Conservation (phyloP, 805 yeast species). For the Candida chauliodis region DNA sequence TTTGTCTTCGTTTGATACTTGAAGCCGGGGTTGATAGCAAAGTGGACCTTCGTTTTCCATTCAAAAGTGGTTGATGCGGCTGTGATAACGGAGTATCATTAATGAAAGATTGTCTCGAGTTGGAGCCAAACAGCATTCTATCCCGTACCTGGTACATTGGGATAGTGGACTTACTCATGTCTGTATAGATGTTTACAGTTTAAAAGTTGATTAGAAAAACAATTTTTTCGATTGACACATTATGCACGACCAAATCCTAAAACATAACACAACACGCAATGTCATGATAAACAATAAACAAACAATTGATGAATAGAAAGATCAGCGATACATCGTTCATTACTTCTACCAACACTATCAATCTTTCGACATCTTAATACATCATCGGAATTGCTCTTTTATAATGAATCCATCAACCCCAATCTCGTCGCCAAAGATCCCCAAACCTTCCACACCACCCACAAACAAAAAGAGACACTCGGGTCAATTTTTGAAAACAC, state of each 20-base stretch:
- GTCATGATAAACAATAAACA: background rate
- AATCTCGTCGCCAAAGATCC: slow-evolving; percentile 28
- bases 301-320: background rate
- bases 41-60: slow-evolving; percentile 25
- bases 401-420: slow-evolving; percentile 31
- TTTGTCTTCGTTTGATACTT: slow-evolving; percentile 22
- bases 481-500: slow-evolving; percentile 30
- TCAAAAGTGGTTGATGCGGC: slow-evolving; percentile 3
- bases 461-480: slow-evolving; percentile 17
- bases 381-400: too few species aligned
- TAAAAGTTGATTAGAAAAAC: too few species aligned
- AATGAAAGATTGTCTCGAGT: slow-evolving; percentile 1
- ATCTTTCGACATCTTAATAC: too few species aligned
- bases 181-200: too few species aligned
- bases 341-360: background rate
- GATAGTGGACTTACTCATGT: background rate
- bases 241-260: background rate
- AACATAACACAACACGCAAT: slow-evolving; percentile 1
- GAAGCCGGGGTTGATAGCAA: slow-evolving; percentile 33
- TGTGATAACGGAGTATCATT: slow-evolving; percentile 6
- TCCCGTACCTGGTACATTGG: slow-evolving; percentile 1
- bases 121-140: slow-evolving; percentile 6
- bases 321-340: background rate
- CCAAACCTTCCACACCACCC: slow-evolving; percentile 29
- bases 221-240: too few species aligned